Conservation (phyloP, 257 asterid species). For the Solanum corneliomulleri region DNA sequence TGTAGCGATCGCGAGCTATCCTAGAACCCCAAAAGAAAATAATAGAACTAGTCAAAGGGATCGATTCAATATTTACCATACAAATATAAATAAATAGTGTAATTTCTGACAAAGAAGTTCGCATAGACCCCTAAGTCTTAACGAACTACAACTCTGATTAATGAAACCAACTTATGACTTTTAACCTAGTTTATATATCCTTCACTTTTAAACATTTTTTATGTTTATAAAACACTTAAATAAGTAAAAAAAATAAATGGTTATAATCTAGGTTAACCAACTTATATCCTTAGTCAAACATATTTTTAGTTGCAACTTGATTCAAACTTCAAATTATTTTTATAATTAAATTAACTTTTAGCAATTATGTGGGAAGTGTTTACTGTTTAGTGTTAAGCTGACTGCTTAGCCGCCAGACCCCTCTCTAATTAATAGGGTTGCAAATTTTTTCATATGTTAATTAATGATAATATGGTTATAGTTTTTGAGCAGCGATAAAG, state of each 20-base stretch:
- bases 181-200: neutral
- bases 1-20: accelerated
- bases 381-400: neutral
- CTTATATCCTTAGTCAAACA: neutral
- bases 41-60: no score
- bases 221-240: neutral
- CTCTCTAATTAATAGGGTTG: neutral
- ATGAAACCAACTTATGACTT: neutral
- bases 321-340: neutral
- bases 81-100: no score
- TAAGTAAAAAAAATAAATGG: neutral
- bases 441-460: neutral
- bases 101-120: no score
- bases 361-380: neutral
- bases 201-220: neutral
- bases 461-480: neutral
- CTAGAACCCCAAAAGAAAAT: accelerated
- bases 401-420: neutral
- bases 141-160: no score
- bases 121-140: no score
- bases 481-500: neutral
- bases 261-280: neutral
- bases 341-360: neutral
- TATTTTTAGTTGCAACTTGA: neutral
- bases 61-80: no score